Evolutionary conservation across 176 grass and related monocot genomes (phyloP).

Genomic region (Raddia distichophylla): DNA sequence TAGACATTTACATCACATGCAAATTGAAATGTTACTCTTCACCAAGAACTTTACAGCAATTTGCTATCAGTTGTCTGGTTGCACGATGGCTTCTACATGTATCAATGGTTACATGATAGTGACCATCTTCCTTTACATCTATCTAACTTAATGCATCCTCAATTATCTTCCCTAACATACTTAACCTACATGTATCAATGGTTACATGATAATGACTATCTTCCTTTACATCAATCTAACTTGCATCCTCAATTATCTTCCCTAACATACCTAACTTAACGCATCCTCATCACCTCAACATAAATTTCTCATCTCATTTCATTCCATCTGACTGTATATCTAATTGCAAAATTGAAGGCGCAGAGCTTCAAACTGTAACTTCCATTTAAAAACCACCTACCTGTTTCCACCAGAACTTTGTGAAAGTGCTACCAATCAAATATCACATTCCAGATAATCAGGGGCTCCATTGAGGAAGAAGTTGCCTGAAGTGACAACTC

Average conservation of each 20-base stretch:
- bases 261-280: constrained; percentile 9
- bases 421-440: neutral
- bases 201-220: neutral
- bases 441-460: neutral
- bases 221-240: neutral
- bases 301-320: neutral
- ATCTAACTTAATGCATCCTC: no score
- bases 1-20: constrained; percentile 19
- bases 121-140: neutral
- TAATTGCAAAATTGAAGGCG: neutral
- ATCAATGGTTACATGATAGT: neutral
- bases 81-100: neutral
- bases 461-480: neutral
- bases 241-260: neutral
- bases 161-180: neutral
- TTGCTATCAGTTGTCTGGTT: neutral
- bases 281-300: constrained; percentile 10
- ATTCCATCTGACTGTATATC: neutral
- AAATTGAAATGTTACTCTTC: constrained; percentile 5
- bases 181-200: neutral
- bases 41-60: neutral
- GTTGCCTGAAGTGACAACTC: neutral
- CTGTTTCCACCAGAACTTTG: neutral
- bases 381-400: neutral
- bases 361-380: neutral